phyloP scores from a whole-genome alignment of 108 stramenopile species.

The Cylindrotheca closterium region DNA sequence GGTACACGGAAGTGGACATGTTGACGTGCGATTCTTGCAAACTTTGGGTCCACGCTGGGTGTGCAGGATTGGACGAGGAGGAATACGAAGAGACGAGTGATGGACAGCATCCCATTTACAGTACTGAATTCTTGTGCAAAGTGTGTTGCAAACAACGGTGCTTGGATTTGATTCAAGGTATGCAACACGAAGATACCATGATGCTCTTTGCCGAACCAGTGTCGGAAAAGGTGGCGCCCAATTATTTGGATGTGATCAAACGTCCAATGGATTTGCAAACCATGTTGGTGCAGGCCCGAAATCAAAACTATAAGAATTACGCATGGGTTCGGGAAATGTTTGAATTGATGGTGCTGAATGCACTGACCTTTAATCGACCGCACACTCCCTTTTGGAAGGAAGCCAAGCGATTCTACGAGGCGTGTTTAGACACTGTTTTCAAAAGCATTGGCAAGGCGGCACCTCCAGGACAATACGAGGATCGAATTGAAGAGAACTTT shows the following conservation, averaged over 20 bases:
- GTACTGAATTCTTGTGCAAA: slow-evolving; percentile 61
- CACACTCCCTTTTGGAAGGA: slow-evolving; percentile 62
- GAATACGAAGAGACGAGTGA: slow-evolving; percentile 52
- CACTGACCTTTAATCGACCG: slow-evolving; percentile 75
- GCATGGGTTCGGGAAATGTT: slow-evolving; percentile 76
- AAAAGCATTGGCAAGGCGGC: slow-evolving; percentile 44
- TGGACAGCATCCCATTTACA: slow-evolving; percentile 58
- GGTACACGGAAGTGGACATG: slow-evolving; percentile 68
- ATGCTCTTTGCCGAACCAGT: slow-evolving; percentile 81
- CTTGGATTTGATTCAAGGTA: slow-evolving; percentile 35
- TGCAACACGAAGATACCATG: slow-evolving; percentile 58
- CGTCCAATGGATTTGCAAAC: slow-evolving; percentile 97
- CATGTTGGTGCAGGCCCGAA: slow-evolving; percentile 55
- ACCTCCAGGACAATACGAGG: slow-evolving; percentile 44
- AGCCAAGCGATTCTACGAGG: slow-evolving; percentile 58
- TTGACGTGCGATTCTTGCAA: slow-evolving; percentile 69
- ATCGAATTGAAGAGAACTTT: slow-evolving; percentile 40
- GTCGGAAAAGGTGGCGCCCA: slow-evolving; percentile 82
- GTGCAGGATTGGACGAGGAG: slow-evolving; percentile 53
- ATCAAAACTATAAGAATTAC: slow-evolving; percentile 65
- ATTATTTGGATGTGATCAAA: slow-evolving; percentile 89
- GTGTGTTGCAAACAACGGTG: slow-evolving; percentile 53
- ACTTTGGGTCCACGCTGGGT: slow-evolving; percentile 80
- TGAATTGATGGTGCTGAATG: slow-evolving; percentile 86
- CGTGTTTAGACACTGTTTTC: slow-evolving; percentile 42